These are phyloP conservation scores for Geranium rotundifolium DNA, from an alignment of 345 rosid species.

Conservation along the genomic window DNA sequence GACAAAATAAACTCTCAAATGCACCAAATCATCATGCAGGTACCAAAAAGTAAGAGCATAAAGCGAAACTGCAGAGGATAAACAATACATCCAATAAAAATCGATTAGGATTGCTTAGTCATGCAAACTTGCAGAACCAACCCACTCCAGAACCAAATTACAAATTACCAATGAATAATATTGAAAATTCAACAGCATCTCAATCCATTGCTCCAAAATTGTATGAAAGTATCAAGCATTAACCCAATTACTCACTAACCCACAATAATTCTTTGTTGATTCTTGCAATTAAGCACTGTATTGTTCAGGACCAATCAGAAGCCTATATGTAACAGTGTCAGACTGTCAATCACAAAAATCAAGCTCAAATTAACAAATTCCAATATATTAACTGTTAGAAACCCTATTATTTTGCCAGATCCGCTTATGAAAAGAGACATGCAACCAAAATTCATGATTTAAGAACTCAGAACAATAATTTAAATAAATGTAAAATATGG, in stretches of 20 bases:
- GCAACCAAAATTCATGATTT: too few species aligned
- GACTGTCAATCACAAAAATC: not conserved
- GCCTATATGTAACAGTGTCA: not conserved
- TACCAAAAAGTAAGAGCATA: too few species aligned
- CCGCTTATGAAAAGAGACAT: too few species aligned
- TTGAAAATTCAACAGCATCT: not conserved
- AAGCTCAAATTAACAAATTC: not conserved
- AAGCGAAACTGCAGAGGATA: too few species aligned
- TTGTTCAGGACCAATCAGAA: not conserved
- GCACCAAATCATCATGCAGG: not conserved
- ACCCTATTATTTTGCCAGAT: too few species aligned
- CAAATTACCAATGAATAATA: not conserved
- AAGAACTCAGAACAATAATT: too few species aligned
- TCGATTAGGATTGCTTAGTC: too few species aligned
- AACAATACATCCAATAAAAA: too few species aligned
- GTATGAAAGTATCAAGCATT: not conserved
- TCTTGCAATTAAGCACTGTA: constrained; percentile 3
- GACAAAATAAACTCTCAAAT: not conserved
- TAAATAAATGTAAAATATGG: too few species aligned
- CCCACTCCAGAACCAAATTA: too few species aligned
- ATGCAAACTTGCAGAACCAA: not conserved
- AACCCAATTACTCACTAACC: not conserved
- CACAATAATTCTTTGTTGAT: not conserved
- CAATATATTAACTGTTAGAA: too few species aligned
- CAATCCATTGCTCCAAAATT: not conserved